Evolutionary conservation across 1,284 basidiomycete species (phyloP), one percentile per base, ranked within the genome.

Genomic region (Paramarasmius palmivorus): DNA sequence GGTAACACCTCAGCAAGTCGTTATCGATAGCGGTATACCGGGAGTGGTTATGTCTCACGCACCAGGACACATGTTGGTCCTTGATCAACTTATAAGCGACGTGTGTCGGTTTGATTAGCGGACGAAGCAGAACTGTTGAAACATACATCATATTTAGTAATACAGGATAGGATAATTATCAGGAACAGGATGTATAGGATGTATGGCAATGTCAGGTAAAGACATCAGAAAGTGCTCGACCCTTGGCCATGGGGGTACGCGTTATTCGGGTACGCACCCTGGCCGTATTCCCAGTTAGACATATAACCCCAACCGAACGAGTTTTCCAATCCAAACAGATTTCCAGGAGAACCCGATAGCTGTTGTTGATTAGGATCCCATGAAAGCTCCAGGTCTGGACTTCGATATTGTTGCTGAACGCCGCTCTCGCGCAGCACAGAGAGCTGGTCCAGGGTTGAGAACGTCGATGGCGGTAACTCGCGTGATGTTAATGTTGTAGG

Each of bases 1-100:
- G 8, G 44, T 46, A 12, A 46, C 44, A 15, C 44, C 44, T 46
- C 44, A 46, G n/a, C 44, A 46, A 29, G 44, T 26, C 12, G 25
- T 46, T 15, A 46, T 46, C 22, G 44, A 46, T 19, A 46, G 44
- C 17, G 44, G 26, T 14, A 46, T 46, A 14, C 25, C 25, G 7
- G 44, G 44, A 15, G 17, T 29, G 8, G 44, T 46, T 6, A 26
- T 46, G 1, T 46, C 44, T 26, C 44, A 46, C 32, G 44, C 44
- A 29, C 44, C 44, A 8, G 44, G 44, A 7, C 44, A 46, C 19
- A 46, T 46, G 44, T 17, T 46, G 3, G 44, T 46, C 14, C 44
- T 46, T 12, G 44, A 46, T 46, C 44, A 29, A 23, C 25, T 29
- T 10, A 29, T 32, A n/a, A 29, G 17, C 25, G 44, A 46, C n/a